Conservation (phyloP, 176 grass and related monocot genomes). For the Urochloa ruziziensis region DNA sequence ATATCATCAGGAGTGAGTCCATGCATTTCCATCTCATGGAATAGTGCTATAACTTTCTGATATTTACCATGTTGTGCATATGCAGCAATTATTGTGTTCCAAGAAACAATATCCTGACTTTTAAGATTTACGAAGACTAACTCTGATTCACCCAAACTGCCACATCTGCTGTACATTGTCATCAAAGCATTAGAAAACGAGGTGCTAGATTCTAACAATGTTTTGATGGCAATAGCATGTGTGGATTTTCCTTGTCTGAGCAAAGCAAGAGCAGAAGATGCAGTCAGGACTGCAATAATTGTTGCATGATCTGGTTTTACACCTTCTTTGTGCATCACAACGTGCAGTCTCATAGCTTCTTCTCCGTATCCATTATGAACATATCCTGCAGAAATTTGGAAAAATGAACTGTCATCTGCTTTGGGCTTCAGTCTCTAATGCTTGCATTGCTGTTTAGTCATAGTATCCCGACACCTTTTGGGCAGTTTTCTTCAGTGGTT, state of each 20-base stretch:
- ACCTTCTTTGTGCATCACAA: conserved; percentile 56
- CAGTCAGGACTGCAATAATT: conserved; percentile 63
- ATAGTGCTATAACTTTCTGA: conserved; percentile 64
- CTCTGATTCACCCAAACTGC: conserved; percentile 64
- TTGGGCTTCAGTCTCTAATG: no score
- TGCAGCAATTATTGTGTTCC: conserved; percentile 81
- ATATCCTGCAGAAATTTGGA: conserved; percentile 59
- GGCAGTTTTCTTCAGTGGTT: not conserved
- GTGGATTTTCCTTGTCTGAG: conserved; percentile 69
- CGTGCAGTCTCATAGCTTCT: conserved; percentile 68
- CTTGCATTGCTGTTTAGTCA: not conserved
- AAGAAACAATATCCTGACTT: conserved; percentile 60
- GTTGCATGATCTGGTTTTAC: conserved; percentile 77
- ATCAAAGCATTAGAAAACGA: conserved; percentile 83
- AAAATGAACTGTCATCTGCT: not conserved
- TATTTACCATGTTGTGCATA: conserved; percentile 80
- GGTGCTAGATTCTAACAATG: conserved; percentile 55
- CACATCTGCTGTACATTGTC: conserved; percentile 90
- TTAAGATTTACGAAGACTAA: conserved; percentile 52
- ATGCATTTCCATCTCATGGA: conserved; percentile 62
- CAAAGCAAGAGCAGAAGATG: conserved; percentile 73
- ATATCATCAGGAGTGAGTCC: conserved; percentile 56
- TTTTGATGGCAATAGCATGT: conserved; percentile 74
- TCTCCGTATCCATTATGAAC: conserved; percentile 74
- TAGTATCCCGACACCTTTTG: not conserved